These are phyloP conservation scores for Leptodermis oblonga DNA, from an alignment of 257 asterid genomes.

Conservation along the genomic window DNA sequence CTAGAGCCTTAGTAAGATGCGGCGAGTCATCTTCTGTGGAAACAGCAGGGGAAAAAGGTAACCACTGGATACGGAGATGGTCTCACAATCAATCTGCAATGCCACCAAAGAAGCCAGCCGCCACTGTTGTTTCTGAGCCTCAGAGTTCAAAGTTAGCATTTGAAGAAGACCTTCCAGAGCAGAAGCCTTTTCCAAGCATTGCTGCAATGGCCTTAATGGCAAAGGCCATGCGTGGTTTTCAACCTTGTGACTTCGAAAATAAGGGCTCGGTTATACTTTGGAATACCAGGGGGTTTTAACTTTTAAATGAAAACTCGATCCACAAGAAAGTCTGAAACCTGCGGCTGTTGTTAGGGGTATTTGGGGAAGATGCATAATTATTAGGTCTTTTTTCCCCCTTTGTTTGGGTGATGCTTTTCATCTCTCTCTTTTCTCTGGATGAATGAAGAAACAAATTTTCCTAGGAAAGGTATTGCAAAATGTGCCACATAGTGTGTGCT, in stretches of 20 bases:
- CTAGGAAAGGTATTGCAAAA: too few species aligned
- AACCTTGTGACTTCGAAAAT: constrained; percentile 44
- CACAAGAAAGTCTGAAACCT: neutral
- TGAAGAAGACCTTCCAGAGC: constrained; percentile 40
- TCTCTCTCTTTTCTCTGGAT: too few species aligned
- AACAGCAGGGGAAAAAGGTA: constrained; percentile 18
- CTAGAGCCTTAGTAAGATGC: constrained; percentile 14
- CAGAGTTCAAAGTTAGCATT: constrained; percentile 32
- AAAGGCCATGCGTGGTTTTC: constrained; percentile 51
- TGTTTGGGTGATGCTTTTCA: too few species aligned
- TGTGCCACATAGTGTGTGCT: too few species aligned
- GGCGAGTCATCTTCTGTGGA: constrained; percentile 17
- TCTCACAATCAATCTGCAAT: constrained; percentile 22
- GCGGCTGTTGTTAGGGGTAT: neutral
- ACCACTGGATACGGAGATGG: constrained; percentile 78
- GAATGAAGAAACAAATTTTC: too few species aligned
- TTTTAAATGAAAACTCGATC: constrained; percentile 19
- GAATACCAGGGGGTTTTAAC: constrained; percentile 44
- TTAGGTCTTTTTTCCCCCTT: too few species aligned
- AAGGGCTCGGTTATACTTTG: constrained; percentile 60
- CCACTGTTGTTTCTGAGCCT: constrained; percentile 42
- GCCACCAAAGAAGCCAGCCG: constrained; percentile 27
- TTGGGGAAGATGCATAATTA: too few species aligned
- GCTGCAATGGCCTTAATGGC: constrained; percentile 85
- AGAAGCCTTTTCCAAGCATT: constrained; percentile 74